A percentile compares a stretch with the other conserved stretches of the same genome.
Evolutionary conservation across 208 protist genomes (phyloP).

Genomic region (Crithidia thermophila): DNA sequence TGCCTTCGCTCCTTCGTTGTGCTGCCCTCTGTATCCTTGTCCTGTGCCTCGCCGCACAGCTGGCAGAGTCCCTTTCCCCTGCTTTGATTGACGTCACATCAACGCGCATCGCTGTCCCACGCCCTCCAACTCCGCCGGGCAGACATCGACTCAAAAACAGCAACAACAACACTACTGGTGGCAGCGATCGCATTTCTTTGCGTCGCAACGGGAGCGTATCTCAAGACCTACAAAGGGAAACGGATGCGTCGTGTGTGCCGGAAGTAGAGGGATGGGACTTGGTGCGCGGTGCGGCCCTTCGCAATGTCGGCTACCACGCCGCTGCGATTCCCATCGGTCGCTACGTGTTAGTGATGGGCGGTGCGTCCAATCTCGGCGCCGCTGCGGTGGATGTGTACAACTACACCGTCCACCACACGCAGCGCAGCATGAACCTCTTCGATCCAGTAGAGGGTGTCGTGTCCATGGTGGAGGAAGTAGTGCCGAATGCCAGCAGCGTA

Average conservation of each 20-base stretch:
- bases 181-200: too few species aligned
- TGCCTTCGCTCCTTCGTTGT: too few species aligned
- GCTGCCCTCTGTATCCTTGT: too few species aligned
- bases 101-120: too few species aligned
- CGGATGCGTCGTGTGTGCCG: neutral
- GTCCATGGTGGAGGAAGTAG: neutral
- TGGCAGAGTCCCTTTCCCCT: too few species aligned
- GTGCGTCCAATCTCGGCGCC: neutral
- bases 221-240: neutral
- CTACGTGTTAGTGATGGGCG: slow-evolving; percentile 13
- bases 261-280: slow-evolving; percentile 2
- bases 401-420: slow-evolving; percentile 4
- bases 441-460: neutral
- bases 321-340: slow-evolving; percentile 9
- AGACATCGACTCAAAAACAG: too few species aligned
- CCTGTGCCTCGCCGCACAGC: too few species aligned
- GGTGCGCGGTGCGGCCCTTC: neutral
- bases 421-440: slow-evolving; percentile 22
- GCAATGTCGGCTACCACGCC: slow-evolving; percentile 6
- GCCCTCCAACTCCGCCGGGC: too few species aligned
- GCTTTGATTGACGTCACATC: too few species aligned
- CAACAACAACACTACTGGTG: too few species aligned
- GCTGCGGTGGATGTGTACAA: neutral
- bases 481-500: neutral
- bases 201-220: too few species aligned